Percentiles rank a stretch among this genome's conserved stretches.
Evolutionary conservation across 441 rosid species (phyloP).

Genomic region (Populus tomentosa): DNA sequence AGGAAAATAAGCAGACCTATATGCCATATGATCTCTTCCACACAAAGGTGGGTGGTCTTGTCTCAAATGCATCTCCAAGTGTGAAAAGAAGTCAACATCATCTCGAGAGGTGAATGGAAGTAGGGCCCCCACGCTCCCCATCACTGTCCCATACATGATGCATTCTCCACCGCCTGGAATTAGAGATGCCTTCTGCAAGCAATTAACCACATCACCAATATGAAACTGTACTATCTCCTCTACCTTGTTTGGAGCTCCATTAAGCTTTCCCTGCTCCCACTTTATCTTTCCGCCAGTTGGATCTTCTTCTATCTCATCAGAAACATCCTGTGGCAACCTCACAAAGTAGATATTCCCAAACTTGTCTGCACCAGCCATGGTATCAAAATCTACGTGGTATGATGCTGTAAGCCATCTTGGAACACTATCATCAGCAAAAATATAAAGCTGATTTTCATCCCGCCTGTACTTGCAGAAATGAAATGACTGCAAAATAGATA

Average conservation of each 20-base stretch:
- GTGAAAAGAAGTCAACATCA: conserved; percentile 95
- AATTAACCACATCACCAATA: conserved; percentile 75
- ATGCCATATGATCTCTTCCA: conserved; percentile 96
- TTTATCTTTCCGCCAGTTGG: conserved; percentile 92
- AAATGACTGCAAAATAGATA: conserved; percentile 61
- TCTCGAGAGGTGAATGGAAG: conserved; percentile 34
- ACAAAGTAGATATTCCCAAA: conserved; percentile 91
- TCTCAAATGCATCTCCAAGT: conserved; percentile 96
- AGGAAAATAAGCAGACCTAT: conserved; percentile 90
- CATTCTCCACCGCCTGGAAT: conserved; percentile 95
- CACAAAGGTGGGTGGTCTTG: conserved; percentile 94
- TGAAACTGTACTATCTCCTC: conserved; percentile 97
- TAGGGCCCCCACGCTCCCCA: no score
- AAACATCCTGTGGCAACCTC: conserved; percentile 82
- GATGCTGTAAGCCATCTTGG: conserved; percentile 97
- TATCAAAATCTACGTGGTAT: conserved; percentile 83
- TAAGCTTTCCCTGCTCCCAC: conserved; percentile 97
- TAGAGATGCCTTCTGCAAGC: conserved; percentile 85
- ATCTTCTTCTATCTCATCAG: conserved; percentile 95
- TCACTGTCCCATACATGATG: no score
- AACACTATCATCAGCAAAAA: conserved; percentile 89
- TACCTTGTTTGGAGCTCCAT: conserved; percentile 94
- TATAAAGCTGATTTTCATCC: conserved; percentile 91
- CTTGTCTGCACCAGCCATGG: conserved; percentile 96
- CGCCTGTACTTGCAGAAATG: conserved; percentile 98